These are phyloP conservation scores for Mycocentrospora acerina DNA, from an alignment of 2,329 filamentous ascomycete genomes.

Conservation along the genomic window DNA sequence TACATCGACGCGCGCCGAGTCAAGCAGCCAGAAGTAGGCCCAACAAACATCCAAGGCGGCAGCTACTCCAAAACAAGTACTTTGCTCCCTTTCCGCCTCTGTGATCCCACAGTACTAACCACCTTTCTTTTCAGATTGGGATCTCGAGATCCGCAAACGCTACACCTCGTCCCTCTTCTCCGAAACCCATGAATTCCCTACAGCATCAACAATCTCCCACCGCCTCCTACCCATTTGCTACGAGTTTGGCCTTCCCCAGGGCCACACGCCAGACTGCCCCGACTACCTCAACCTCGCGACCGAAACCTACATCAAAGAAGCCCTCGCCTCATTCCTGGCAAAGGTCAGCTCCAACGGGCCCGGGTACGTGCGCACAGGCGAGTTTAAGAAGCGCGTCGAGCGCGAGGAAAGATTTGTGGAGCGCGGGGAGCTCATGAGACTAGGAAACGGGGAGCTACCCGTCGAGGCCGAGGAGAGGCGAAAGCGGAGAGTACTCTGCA, in stretches of 20 bases:
- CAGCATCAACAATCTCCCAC: slow-evolving; percentile 56
- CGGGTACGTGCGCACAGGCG: slow-evolving; percentile 68
- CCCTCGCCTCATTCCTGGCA: slow-evolving; percentile 56
- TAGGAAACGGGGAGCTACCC: slow-evolving; percentile 76
- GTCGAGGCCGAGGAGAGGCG: slow-evolving; percentile 76
- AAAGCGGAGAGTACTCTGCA: slow-evolving; percentile 69
- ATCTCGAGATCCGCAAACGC: slow-evolving; percentile 65
- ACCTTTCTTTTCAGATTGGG: slow-evolving; percentile 52
- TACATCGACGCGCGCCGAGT: slow-evolving; percentile 42
- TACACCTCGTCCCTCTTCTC: slow-evolving; percentile 62
- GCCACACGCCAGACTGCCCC: slow-evolving; percentile 55
- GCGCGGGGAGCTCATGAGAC: slow-evolving; percentile 72
- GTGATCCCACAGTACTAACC: not conserved
- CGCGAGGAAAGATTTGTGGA: slow-evolving; percentile 73
- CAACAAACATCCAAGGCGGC: slow-evolving; percentile 65
- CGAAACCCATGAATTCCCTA: slow-evolving; percentile 65
- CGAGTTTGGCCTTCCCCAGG: slow-evolving; percentile 61
- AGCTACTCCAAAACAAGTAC: slow-evolving; percentile 78
- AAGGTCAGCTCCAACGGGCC: slow-evolving; percentile 59
- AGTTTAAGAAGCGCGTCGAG: slow-evolving; percentile 73
- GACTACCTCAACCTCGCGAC: slow-evolving; percentile 63
- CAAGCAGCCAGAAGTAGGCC: slow-evolving; percentile 61
- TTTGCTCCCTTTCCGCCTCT: slow-evolving; percentile 32
- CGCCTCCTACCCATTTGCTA: slow-evolving; percentile 68
- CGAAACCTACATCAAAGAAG: slow-evolving; percentile 65